These are phyloP conservation scores for Salix exigua DNA, from an alignment of 345 rosid species.

Conservation along the genomic window DNA sequence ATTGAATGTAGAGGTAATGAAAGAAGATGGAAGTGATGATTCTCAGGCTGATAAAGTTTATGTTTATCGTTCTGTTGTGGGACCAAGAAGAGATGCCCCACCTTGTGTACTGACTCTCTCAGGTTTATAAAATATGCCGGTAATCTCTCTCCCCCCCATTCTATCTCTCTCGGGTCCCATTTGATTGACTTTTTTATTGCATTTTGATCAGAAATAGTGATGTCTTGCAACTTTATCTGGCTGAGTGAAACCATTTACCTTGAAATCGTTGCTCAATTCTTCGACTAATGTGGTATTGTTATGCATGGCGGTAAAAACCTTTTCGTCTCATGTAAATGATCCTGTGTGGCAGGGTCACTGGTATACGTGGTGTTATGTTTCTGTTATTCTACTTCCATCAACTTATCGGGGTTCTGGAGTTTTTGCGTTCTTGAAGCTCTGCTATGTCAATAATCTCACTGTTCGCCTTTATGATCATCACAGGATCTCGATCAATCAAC, in stretches of 20 bases:
- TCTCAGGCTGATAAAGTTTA: slow-evolving; percentile 52
- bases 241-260: neutral
- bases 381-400: neutral
- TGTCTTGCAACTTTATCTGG: neutral
- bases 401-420: neutral
- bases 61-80: slow-evolving; percentile 60
- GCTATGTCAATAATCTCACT: neutral
- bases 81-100: slow-evolving; percentile 68
- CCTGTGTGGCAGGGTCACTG: neutral
- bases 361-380: neutral
- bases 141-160: slow-evolving; percentile 16
- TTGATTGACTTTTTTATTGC: neutral
- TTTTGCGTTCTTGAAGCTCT: neutral
- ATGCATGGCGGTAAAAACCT: neutral
- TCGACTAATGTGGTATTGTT: neutral
- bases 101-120: slow-evolving; percentile 55
- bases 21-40: slow-evolving; percentile 56
- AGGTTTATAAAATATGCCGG: slow-evolving; percentile 15
- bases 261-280: neutral
- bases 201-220: neutral
- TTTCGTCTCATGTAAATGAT: neutral
- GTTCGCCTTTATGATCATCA: neutral
- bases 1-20: slow-evolving; percentile 66
- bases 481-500: neutral
- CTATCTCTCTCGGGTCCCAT: neutral